Conservation (phyloP, 495 filamentous ascomycete species). For the Apodospora peruviana region DNA sequence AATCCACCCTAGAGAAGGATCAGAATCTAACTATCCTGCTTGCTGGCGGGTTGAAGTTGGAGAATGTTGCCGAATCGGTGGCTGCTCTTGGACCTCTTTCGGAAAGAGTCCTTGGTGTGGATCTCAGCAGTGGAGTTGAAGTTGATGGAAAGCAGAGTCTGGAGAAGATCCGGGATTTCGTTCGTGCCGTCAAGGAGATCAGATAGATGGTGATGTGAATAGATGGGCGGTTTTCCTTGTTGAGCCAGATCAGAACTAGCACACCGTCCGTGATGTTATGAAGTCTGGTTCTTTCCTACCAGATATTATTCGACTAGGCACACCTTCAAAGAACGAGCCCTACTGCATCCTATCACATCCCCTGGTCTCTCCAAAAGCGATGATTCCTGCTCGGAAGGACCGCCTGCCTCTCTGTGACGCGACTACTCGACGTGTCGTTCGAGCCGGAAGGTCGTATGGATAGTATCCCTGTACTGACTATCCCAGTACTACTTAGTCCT, state of each 20-base stretch:
- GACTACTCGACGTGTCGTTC: no score
- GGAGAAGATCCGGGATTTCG: slow-evolving; percentile 76
- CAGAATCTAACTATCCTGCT: slow-evolving; percentile 59
- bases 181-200: slow-evolving; percentile 61
- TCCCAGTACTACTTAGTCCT: no score
- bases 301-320: neutral
- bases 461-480: no score
- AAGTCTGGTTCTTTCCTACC: neutral
- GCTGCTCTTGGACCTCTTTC: slow-evolving; percentile 48
- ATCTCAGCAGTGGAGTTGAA: slow-evolving; percentile 94
- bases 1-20: slow-evolving; percentile 55
- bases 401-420: no score
- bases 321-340: neutral
- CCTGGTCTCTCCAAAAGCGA: neutral
- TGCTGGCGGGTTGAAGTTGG: slow-evolving; percentile 74
- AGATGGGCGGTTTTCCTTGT: neutral
- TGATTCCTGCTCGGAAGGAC: neutral
- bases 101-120: slow-evolving; percentile 68
- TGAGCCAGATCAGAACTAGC: no score
- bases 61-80: slow-evolving; percentile 65
- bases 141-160: slow-evolving; percentile 73
- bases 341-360: neutral
- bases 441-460: no score
- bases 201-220: slow-evolving; percentile 17
- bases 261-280: no score